Evolutionary conservation across 2,329 filamentous ascomycete species (phyloP).

Genomic region (Dryadomyces quercus-mongolicae): DNA sequence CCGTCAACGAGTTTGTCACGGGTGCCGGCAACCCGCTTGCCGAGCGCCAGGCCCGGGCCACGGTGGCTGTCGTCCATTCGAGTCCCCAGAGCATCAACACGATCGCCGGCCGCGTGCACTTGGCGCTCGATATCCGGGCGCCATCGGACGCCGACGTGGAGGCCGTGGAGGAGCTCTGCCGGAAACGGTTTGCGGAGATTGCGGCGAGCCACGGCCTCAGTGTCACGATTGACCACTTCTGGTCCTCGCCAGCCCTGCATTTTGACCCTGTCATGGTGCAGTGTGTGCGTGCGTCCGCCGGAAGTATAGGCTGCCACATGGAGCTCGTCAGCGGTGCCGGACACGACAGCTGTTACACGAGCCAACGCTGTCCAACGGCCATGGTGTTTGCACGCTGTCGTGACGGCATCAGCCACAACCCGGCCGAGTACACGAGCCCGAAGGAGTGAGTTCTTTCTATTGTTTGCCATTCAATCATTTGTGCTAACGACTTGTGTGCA

Average conservation of each 20-base stretch:
- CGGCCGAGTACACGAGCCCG: constrained; percentile 46
- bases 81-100: constrained; percentile 63
- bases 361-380: constrained; percentile 45
- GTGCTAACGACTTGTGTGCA: not conserved
- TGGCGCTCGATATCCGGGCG: constrained; percentile 56
- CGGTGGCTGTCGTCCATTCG: constrained; percentile 54
- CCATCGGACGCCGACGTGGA: constrained; percentile 42
- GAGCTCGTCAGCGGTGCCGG: constrained; percentile 24
- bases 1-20: constrained; percentile 50
- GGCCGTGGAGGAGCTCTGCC: constrained; percentile 32
- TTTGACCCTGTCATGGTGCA: constrained; percentile 11
- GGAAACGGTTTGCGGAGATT: constrained; percentile 6
- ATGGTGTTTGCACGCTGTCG: constrained; percentile 58
- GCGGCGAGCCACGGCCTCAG: constrained; percentile 4
- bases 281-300: constrained; percentile 7
- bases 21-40: constrained; percentile 17
- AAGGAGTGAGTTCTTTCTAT: constrained; percentile 27
- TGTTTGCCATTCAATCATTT: not conserved
- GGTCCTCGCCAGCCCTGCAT: constrained; percentile 9
- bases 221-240: constrained; percentile 8
- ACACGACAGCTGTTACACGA: constrained; percentile 46
- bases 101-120: constrained; percentile 54
- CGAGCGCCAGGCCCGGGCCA: constrained; percentile 48
- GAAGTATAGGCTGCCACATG: not conserved
- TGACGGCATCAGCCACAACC: constrained; percentile 52